Conservation (phyloP, 2,329 filamentous ascomycete species). For the Botrytis tulipae region DNA sequence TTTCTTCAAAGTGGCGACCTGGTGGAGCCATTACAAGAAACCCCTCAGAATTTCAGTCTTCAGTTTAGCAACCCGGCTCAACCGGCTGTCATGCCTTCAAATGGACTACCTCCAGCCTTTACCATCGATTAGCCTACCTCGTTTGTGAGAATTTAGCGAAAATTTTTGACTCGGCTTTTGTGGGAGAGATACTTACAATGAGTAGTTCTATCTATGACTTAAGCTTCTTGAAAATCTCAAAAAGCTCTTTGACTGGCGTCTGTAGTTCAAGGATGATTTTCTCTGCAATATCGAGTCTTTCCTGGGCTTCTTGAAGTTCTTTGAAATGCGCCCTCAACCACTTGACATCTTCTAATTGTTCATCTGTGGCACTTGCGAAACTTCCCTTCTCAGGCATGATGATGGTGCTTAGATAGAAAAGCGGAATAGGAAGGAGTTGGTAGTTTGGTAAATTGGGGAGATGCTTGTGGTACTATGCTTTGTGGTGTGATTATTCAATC, state of each 20-base stretch:
- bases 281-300: not conserved
- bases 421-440: not conserved
- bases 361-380: not conserved
- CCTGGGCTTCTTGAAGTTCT: not conserved
- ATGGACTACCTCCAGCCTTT: not conserved
- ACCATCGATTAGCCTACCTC: not conserved
- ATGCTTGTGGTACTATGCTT: not conserved
- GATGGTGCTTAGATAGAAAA: not conserved
- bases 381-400: not conserved
- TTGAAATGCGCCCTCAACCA: not conserved
- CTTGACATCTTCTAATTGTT: not conserved
- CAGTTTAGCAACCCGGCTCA: not conserved
- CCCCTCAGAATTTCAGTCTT: not conserved
- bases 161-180: accelerated
- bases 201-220: not conserved
- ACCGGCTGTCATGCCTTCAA: accelerated
- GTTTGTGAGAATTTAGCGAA: not conserved
- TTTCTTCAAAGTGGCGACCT: not conserved
- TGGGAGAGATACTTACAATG: not conserved
- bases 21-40: not conserved
- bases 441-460: too few relatives aligned
- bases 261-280: not conserved
- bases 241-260: not conserved
- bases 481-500: too few relatives aligned
- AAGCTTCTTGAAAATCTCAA: not conserved